These are phyloP conservation scores for Pythium pyrilobum DNA, from an alignment of 352 stramenopile species.

Conservation along the genomic window DNA sequence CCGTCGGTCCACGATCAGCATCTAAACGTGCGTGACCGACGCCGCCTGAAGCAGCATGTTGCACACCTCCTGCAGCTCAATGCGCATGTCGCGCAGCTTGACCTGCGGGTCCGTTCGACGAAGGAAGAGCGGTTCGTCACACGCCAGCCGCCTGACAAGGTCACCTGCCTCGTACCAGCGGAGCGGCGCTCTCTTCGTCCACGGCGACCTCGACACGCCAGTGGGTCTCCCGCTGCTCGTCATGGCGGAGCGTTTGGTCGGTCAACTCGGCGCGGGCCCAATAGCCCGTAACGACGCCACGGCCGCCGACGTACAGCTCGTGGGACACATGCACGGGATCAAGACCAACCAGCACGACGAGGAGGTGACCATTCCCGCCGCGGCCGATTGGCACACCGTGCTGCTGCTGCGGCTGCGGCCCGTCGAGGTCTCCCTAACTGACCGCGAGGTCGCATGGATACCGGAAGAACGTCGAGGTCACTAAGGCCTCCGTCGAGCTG, in stretches of 20 bases:
- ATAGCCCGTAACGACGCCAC: conserved; percentile 62
- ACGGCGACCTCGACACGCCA: not conserved
- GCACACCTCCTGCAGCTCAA: conserved; percentile 78
- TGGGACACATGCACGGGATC: conserved; percentile 47
- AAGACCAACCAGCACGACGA: conserved; percentile 47
- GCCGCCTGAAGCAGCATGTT: conserved; percentile 40
- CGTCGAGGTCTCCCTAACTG: not conserved
- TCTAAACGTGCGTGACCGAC: conserved; percentile 37
- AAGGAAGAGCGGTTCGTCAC: conserved; percentile 53
- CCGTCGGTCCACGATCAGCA: conserved; percentile 28
- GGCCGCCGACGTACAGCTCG: conserved; percentile 66
- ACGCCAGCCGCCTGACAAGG: conserved; percentile 49
- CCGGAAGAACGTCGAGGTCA: conserved; percentile 41
- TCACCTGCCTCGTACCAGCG: conserved; percentile 68
- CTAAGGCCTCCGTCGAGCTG: conserved; percentile 45
- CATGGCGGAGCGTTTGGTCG: conserved; percentile 19
- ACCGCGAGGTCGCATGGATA: conserved; percentile 25
- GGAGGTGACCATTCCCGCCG: conserved; percentile 38
- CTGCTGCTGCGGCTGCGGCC: not conserved
- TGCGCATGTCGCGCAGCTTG: conserved; percentile 76
- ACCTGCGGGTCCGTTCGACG: conserved; percentile 70
- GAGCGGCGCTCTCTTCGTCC: not conserved
- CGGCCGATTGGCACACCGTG: conserved; percentile 52
- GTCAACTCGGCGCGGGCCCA: conserved; percentile 45
- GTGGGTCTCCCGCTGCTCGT: conserved; percentile 5